These are phyloP conservation scores for Candida namnaoensis DNA, from an alignment of 805 yeast genomes.

Conservation along the genomic window DNA sequence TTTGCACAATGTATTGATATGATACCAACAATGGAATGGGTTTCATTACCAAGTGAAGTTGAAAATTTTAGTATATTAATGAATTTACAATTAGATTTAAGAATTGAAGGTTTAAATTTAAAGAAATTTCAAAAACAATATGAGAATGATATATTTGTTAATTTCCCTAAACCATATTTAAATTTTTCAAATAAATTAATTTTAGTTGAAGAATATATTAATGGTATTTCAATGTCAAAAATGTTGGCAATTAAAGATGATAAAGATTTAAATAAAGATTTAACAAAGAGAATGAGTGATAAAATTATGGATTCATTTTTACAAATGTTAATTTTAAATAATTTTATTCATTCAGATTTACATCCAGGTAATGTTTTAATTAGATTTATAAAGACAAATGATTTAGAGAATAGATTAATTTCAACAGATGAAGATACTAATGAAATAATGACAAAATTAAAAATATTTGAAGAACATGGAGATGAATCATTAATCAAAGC, in stretches of 20 bases:
- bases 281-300: conserved; percentile 66
- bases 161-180: conserved; percentile 73
- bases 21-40: conserved; percentile 96
- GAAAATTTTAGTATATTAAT: conserved; percentile 78
- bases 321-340: conserved; percentile 87
- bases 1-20: conserved; percentile 64
- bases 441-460: conserved; percentile 12
- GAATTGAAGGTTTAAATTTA: conserved; percentile 84
- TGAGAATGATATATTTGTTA: conserved; percentile 44
- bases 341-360: conserved; percentile 92
- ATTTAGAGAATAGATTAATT: conserved; percentile 17
- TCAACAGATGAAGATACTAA: conserved; percentile 14
- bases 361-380: conserved; percentile 95
- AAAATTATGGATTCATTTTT: conserved; percentile 86
- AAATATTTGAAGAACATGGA: conserved; percentile 10
- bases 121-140: conserved; percentile 66
- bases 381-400: conserved; percentile 46
- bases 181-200: conserved; percentile 60
- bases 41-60: conserved; percentile 90
- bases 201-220: conserved; percentile 76
- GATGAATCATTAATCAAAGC: conserved; percentile 35
- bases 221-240: conserved; percentile 75
- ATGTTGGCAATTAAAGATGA: conserved; percentile 36
- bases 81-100: conserved; percentile 80
- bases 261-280: conserved; percentile 31